Evolutionary conservation across 352 stramenopile genomes (phyloP).

Genomic region (Phytophthora palmivora): DNA sequence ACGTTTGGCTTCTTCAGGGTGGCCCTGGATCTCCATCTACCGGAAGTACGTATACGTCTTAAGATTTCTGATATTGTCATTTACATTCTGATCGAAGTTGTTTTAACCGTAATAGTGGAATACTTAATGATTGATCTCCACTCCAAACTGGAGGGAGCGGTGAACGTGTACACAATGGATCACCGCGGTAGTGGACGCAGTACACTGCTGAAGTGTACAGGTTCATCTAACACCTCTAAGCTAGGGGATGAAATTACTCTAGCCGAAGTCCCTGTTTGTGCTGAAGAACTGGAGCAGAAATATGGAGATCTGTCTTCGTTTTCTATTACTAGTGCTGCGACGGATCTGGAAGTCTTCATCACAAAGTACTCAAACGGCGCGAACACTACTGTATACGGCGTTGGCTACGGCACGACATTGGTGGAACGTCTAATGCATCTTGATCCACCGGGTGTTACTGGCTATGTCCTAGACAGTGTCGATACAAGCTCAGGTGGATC

Average conservation of each 20-base stretch:
- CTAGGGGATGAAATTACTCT: slow-evolving; percentile 14
- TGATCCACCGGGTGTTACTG: slow-evolving; percentile 34
- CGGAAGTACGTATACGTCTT: too few species aligned
- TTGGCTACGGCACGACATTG: slow-evolving; percentile 54
- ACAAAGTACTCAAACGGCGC: slow-evolving; percentile 21
- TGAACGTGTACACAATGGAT: slow-evolving; percentile 1
- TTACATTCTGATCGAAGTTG: too few species aligned
- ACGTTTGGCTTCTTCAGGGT: too few species aligned
- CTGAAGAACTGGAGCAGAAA: slow-evolving; percentile 35
- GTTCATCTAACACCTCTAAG: slow-evolving; percentile 28
- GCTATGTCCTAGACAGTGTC: slow-evolving; percentile 58
- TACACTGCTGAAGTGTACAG: background rate
- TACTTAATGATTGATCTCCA: too few species aligned
- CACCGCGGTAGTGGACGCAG: background rate
- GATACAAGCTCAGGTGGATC: slow-evolving; percentile 37
- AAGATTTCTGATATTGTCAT: too few species aligned
- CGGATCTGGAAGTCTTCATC: slow-evolving; percentile 35
- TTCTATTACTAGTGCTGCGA: slow-evolving; percentile 44
- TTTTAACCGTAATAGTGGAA: background rate
- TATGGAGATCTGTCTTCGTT: slow-evolving; percentile 44
- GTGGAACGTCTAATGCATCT: slow-evolving; percentile 59
- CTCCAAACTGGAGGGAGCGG: too few species aligned
- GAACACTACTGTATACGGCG: slow-evolving; percentile 43
- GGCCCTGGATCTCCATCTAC: too few species aligned
- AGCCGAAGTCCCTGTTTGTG: slow-evolving; percentile 35